Evolutionary conservation across 495 filamentous ascomycete genomes (phyloP).

Genomic region (Wilcoxina mikolae): DNA sequence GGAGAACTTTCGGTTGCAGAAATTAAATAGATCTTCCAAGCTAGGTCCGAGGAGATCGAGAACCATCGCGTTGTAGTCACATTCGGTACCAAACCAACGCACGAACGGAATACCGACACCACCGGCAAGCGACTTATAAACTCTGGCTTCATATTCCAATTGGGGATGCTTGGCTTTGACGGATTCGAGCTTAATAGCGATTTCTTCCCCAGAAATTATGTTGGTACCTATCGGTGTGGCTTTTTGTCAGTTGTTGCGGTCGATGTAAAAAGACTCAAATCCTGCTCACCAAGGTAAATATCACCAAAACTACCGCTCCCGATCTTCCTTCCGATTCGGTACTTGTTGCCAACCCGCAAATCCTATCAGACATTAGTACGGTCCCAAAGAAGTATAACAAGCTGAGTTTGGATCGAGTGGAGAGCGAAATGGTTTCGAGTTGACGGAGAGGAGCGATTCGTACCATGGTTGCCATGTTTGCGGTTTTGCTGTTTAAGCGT

Average conservation of each 20-base stretch:
- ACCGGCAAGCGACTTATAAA: conserved; percentile 89
- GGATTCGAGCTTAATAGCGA: conserved; percentile 98
- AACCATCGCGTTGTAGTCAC: conserved; percentile 99
- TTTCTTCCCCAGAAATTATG: conserved; percentile 99
- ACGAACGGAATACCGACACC: conserved; percentile 99
- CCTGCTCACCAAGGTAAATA: conserved; percentile 74
- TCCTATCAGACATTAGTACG: conserved; percentile 47
- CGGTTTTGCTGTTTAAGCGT: background rate
- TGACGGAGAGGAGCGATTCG: conserved; percentile 22
- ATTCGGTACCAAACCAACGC: conserved; percentile 99
- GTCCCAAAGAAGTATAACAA: background rate
- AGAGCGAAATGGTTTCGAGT: background rate
- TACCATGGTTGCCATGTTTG: conserved; percentile 40
- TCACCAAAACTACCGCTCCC: conserved; percentile 97
- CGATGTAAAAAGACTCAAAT: background rate
- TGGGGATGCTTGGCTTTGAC: conserved; percentile 99
- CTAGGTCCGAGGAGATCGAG: conserved; percentile 94
- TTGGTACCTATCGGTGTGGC: conserved; percentile 55
- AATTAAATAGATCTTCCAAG: conserved; percentile 99
- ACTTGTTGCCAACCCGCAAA: conserved; percentile 98
- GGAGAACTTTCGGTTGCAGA: conserved; percentile 99
- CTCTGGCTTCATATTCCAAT: conserved; percentile 97
- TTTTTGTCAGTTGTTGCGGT: background rate
- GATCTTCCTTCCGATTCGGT: conserved; percentile 99
- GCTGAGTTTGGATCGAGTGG: background rate